Evolutionary conservation across 78 protist genomes (phyloP), one percentile per base, ranked within the genome.

Genomic region (Dictyostelium capitatum): DNA sequence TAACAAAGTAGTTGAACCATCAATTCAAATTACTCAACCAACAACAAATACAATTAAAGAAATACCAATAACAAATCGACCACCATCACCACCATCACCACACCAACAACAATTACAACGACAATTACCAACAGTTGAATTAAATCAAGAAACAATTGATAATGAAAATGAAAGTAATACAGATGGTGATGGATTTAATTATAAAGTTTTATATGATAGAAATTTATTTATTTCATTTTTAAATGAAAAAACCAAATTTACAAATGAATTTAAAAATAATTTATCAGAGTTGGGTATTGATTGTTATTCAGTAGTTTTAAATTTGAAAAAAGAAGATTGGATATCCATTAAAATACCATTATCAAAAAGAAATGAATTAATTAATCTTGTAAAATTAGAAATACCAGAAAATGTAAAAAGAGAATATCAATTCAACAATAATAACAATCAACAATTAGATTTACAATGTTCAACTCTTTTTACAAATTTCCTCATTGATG

Each of bases 291-390:
- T 73, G 25, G 79, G 79, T 46, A 73, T 73, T 6, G 79, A 73
- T 73, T 73, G 79, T 73, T 73, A n/a, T 46, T 73, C 79, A 23
- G 79, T 73, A 43, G 79, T 73, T 11, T 47, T 73, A 46, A 73
- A 73, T 73, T 73, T 73, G 20, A 73, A 73, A 46, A 73, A 73
- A 73, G 79, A 73, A 73, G 79, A 73, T 46, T 73, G 79, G 79
- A 37, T 30, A n/a, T 73, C 79, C 43, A 17, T 73, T n/a, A 73
- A 73, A 25, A 73, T 73, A 30, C 79, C 79, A n/a, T 47, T 73
- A 23, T 51, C 59, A 20, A 73, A 73, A 15, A 73, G 79, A 73
- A 73, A 73, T 46, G 79, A 73, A 73, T 46, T 73, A 10, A 73
- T 73, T 5, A 73, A 73, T 73, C 50, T 73, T 19, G 47, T 56